Conservation (phyloP, 352 stramenopile species). For the Phytophthora sp. region DNA sequence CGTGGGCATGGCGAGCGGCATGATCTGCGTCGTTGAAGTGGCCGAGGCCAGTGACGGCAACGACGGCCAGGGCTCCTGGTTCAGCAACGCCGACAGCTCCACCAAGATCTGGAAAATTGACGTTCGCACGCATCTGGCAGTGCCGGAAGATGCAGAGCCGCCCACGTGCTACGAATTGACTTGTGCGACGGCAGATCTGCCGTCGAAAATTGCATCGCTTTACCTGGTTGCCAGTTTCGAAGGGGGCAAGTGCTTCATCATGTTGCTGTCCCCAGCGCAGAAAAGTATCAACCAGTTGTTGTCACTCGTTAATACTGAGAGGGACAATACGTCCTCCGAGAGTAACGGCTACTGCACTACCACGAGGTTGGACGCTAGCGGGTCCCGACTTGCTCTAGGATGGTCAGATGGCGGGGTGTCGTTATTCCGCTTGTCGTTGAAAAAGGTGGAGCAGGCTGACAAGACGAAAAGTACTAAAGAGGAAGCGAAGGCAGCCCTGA, state of each 20-base stretch:
- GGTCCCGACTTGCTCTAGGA: conserved; percentile 62
- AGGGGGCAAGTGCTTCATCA: conserved; percentile 83
- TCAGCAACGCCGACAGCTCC: conserved; percentile 20
- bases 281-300: conserved; percentile 78
- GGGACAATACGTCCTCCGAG: conserved; percentile 20
- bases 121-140: conserved; percentile 57
- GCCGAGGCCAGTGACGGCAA: background rate
- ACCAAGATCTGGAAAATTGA: conserved; percentile 84
- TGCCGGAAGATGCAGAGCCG: conserved; percentile 13
- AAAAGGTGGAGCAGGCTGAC: conserved; percentile 10
- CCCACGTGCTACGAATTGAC: conserved; percentile 66
- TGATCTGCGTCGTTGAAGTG: conserved; percentile 75
- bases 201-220: conserved; percentile 37
- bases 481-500: conserved; percentile 20
- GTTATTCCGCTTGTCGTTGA: conserved; percentile 60
- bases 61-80: conserved; percentile 35
- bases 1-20: conserved; percentile 73
- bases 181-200: conserved; percentile 47
- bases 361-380: conserved; percentile 49
- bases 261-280: conserved; percentile 59
- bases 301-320: conserved; percentile 76
- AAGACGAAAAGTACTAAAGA: background rate
- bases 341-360: conserved; percentile 58
- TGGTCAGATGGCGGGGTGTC: conserved; percentile 79
- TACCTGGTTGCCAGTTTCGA: conserved; percentile 76